Percentiles rank a stretch among this genome's conserved stretches.
phyloP scores from a whole-genome alignment of 176 grass and related monocot species.

The Aegilops bicornis region DNA sequence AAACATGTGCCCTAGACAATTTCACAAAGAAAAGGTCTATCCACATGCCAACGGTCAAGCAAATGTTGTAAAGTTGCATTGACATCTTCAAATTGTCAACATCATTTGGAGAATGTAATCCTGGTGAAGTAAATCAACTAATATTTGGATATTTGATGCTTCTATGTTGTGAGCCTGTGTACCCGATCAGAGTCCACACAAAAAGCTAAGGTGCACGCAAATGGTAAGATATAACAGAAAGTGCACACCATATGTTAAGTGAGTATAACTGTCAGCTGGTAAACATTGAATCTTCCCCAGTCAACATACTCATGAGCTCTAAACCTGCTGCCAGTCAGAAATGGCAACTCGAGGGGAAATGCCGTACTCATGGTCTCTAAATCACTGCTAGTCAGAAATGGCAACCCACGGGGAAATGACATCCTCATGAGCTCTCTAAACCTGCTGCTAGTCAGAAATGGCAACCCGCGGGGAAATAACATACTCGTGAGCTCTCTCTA shows the following conservation, averaged over 20 bases:
- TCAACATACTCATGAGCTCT: background rate
- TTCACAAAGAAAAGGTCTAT: slow-evolving; percentile 5
- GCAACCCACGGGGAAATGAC: background rate
- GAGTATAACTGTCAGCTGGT: background rate
- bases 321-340: background rate
- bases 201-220: slow-evolving; percentile 1
- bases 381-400: background rate
- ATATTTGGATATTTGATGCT: background rate
- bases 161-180: background rate
- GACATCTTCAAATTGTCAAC: background rate
- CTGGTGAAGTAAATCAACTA: background rate
- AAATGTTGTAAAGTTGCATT: background rate
- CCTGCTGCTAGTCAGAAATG: too few species aligned
- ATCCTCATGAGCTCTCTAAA: too few species aligned
- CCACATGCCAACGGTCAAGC: background rate
- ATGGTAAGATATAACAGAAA: slow-evolving; percentile 21
- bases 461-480: background rate
- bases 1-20: background rate
- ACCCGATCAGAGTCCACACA: background rate
- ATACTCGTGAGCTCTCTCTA: background rate
- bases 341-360: background rate
- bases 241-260: background rate
- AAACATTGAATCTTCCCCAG: background rate
- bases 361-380: background rate
- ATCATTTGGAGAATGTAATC: background rate